A percentile compares a stretch with the other conserved stretches of the same genome.
phyloP scores from a whole-genome alignment of 208 protist genomes.

The Trypanosoma congolense region DNA sequence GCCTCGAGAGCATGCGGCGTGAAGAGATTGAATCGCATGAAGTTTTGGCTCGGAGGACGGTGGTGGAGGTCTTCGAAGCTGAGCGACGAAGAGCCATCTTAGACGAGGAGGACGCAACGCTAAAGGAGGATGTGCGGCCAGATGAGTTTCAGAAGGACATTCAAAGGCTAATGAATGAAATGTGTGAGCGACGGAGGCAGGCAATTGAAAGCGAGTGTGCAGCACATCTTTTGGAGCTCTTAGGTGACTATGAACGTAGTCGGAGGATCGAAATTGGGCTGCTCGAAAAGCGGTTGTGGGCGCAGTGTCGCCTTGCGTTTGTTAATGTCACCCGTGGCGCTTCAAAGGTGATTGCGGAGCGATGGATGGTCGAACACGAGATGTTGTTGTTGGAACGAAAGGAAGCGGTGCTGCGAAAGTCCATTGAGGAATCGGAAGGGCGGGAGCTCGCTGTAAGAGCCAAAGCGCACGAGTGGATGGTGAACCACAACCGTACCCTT shows the following conservation, averaged over 20 bases:
- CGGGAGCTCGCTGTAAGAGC: not conserved
- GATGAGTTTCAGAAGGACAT: constrained; percentile 1
- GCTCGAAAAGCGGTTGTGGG: constrained; percentile 11
- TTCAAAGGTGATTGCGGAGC: not conserved
- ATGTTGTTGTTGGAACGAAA: constrained; percentile 3
- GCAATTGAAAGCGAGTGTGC: not conserved
- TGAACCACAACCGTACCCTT: not conserved
- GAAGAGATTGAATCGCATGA: not conserved
- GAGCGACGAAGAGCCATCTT: constrained; percentile 1
- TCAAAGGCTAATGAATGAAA: not conserved
- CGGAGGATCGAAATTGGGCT: constrained; percentile 13
- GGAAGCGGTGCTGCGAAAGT: not conserved
- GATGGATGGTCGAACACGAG: constrained; percentile 18
- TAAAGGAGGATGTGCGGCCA: not conserved
- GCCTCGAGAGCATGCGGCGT: not conserved
- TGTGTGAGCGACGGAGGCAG: not conserved
- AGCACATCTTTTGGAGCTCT: not conserved
- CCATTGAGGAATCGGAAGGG: constrained; percentile 1
- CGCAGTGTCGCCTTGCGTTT: constrained; percentile 5
- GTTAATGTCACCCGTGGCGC: not conserved
- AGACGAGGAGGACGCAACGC: not conserved
- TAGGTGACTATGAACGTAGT: constrained; percentile 6
- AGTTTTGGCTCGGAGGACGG: not conserved
- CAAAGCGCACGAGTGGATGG: constrained; percentile 14
- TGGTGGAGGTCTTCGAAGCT: constrained; percentile 1